A percentile compares a stretch with the other conserved stretches of the same genome.
Evolutionary conservation across 1,284 basidiomycete species (phyloP).

Genomic region (Singerocomus inundabilis): DNA sequence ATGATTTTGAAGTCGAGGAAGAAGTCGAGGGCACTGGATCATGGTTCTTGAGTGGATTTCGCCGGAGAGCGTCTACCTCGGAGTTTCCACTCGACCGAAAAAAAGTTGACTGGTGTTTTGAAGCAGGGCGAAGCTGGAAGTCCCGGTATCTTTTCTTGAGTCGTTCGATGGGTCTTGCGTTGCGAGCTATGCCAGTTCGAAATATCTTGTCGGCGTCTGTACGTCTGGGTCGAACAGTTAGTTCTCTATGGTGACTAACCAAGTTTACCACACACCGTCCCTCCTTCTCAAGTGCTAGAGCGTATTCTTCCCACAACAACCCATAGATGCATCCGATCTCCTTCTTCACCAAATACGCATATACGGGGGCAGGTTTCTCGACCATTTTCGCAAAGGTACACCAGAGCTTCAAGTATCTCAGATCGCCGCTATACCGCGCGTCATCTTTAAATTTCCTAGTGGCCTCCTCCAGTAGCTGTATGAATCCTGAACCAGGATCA

Average conservation of each 20-base stretch:
- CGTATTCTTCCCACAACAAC: conserved; percentile 85
- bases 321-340: conserved; percentile 80
- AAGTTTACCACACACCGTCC: conserved; percentile 56
- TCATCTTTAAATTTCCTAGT: conserved; percentile 81
- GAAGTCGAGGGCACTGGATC: conserved; percentile 31
- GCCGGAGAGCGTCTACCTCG: conserved; percentile 45
- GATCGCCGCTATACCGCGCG: conserved; percentile 78
- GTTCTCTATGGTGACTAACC: conserved; percentile 4
- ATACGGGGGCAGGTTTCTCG: conserved; percentile 56
- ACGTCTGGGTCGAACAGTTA: conserved; percentile 43
- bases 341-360: conserved; percentile 71
- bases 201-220: conserved; percentile 84
- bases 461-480: conserved; percentile 71
- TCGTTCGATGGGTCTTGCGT: conserved; percentile 80
- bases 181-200: conserved; percentile 78
- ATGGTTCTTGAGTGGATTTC: conserved; percentile 56
- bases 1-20: conserved; percentile 29
- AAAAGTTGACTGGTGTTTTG: conserved; percentile 29
- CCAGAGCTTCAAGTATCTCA: conserved; percentile 90
- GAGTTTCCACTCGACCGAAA: conserved; percentile 22
- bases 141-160: conserved; percentile 83
- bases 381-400: conserved; percentile 74
- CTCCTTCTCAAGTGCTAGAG: conserved; percentile 67
- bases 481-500: conserved; percentile 55
- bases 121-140: conserved; percentile 61